Conservation (phyloP, 768 basidiomycete species). For the Pleurotus djamor region DNA sequence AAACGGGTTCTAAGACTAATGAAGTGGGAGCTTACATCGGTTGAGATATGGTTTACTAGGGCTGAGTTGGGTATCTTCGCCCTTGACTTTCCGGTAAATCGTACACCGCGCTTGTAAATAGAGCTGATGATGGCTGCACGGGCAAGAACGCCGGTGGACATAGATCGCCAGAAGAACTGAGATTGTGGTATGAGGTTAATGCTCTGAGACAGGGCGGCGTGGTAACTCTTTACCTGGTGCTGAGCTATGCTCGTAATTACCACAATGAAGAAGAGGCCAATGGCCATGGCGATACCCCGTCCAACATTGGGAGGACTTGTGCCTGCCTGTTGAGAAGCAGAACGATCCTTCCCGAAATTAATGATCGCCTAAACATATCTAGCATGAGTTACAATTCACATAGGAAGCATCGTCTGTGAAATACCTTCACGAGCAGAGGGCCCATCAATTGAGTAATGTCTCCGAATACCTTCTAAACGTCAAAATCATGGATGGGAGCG, state of each 20-base stretch:
- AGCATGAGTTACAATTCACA: not conserved
- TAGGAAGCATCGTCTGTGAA: not conserved
- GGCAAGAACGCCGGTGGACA: conserved; percentile 62
- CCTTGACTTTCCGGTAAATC: conserved; percentile 64
- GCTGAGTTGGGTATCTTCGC: conserved; percentile 58
- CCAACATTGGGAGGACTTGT: conserved; percentile 39
- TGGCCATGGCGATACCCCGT: conserved; percentile 56
- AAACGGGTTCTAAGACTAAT: not conserved
- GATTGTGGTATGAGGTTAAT: not conserved
- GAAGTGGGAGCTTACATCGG: conserved; percentile 47
- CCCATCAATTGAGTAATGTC: conserved; percentile 64
- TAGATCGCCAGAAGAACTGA: conserved; percentile 71
- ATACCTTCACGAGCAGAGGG: conserved; percentile 58
- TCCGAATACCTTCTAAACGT: conserved; percentile 44
- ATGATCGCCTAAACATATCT: conserved; percentile 48
- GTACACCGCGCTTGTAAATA: conserved; percentile 68
- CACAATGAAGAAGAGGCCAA: conserved; percentile 49
- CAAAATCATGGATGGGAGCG: not conserved
- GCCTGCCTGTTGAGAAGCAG: conserved; percentile 33
- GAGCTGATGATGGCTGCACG: conserved; percentile 67
- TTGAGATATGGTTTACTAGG: conserved; percentile 60
- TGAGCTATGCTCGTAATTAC: conserved; percentile 53
- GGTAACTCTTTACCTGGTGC: conserved; percentile 47
- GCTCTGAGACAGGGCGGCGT: not conserved
- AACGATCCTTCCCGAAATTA: conserved; percentile 51